Evolutionary conservation across 805 yeast species (phyloP).

Genomic region (Candida nitratophila): DNA sequence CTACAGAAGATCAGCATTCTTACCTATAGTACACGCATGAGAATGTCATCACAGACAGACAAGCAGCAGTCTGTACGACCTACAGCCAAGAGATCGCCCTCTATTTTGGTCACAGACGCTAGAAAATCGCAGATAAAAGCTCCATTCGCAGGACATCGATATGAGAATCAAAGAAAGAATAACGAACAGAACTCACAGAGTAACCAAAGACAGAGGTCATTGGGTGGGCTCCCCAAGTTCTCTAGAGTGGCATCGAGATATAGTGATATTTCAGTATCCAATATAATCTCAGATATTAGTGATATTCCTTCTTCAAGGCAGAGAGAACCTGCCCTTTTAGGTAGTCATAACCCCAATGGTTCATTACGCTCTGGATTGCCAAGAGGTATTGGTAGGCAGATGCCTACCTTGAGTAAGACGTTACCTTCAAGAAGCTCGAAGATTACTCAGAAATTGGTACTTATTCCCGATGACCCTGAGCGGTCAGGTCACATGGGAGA

Average conservation of each 20-base stretch:
- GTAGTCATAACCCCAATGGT: constrained; percentile 8
- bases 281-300: constrained; percentile 66
- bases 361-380: constrained; percentile 9
- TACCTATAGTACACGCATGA: too few relatives aligned
- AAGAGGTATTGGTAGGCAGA: constrained; percentile 14
- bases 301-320: constrained; percentile 79
- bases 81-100: constrained; percentile 84
- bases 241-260: constrained; percentile 31
- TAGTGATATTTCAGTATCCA: constrained; percentile 76
- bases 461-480: constrained; percentile 62
- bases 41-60: background rate
- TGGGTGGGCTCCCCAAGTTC: background rate
- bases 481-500: constrained; percentile 7
- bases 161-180: constrained; percentile 12
- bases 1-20: too few relatives aligned
- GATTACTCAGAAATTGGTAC: constrained; percentile 76
- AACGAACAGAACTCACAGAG: background rate
- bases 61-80: background rate
- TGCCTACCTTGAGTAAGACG: constrained; percentile 46
- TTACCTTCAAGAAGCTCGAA: constrained; percentile 76
- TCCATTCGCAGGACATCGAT: constrained; percentile 70
- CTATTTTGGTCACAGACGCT: constrained; percentile 87
- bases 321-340: constrained; percentile 19
- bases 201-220: background rate
- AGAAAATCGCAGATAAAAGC: constrained; percentile 54